Evolutionary conservation across 345 rosid species (phyloP).

Genomic region (Lenwebbia sp.): DNA sequence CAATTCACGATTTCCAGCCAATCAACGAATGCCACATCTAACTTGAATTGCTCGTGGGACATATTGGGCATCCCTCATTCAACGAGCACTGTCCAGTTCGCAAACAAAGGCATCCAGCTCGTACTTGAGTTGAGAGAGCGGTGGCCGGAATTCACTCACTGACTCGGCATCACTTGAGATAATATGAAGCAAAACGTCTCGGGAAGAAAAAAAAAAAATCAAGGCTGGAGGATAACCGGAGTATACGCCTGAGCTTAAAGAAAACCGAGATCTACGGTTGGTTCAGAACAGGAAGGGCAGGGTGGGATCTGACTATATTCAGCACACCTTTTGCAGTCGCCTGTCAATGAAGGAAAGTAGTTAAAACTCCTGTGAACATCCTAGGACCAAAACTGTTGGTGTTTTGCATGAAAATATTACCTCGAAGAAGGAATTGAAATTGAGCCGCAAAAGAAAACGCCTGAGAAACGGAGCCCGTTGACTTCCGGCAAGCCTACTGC

Average conservation of each 20-base stretch:
- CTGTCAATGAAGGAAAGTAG: slow-evolving; percentile 22
- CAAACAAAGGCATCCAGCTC: background rate
- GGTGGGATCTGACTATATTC: slow-evolving; percentile 75
- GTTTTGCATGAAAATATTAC: slow-evolving; percentile 12
- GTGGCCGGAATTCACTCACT: background rate
- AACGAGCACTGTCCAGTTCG: background rate
- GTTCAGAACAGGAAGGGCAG: slow-evolving; percentile 43
- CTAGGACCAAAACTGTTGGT: background rate
- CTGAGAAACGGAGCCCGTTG: slow-evolving; percentile 94
- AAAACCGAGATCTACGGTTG: slow-evolving; percentile 9
- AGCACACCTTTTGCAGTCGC: slow-evolving; percentile 79
- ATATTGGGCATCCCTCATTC: background rate
- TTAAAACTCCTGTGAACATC: background rate
- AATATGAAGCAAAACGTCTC: background rate
- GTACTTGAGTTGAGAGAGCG: background rate
- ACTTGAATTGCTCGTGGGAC: background rate
- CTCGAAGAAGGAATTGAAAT: slow-evolving; percentile 90
- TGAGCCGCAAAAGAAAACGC: slow-evolving; percentile 84
- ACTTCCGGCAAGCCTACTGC: slow-evolving; percentile 94
- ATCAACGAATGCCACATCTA: background rate
- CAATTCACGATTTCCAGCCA: background rate
- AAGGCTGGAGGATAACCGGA: background rate
- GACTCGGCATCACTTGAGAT: background rate
- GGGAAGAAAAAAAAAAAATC: background rate
- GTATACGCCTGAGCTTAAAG: background rate